phyloP scores from a whole-genome alignment of 1,284 basidiomycete species.

The Leccinum subspadiceum region DNA sequence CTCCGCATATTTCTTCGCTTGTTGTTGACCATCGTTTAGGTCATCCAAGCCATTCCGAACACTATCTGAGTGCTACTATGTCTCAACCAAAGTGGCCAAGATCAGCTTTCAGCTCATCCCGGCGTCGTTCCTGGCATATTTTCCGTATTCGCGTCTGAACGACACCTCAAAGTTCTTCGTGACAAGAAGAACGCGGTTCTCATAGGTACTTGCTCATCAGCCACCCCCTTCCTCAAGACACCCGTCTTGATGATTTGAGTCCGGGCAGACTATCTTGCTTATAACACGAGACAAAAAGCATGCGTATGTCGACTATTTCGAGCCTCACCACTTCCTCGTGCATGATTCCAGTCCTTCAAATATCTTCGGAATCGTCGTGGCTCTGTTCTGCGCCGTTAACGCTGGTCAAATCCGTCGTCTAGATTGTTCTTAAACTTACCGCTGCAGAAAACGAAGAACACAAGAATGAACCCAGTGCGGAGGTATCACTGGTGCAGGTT shows the following conservation, averaged over 20 bases:
- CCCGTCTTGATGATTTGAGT: constrained; percentile 53
- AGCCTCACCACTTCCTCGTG: constrained; percentile 85
- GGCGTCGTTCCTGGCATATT: constrained; percentile 85
- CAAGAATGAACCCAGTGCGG: constrained; percentile 37
- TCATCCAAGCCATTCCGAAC: constrained; percentile 90
- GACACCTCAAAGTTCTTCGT: constrained; percentile 81
- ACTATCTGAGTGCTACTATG: constrained; percentile 90
- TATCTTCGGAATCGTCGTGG: constrained; percentile 87
- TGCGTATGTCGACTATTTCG: constrained; percentile 74
- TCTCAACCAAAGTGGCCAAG: constrained; percentile 87
- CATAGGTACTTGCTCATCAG: constrained; percentile 61
- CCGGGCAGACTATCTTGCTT: constrained; percentile 76
- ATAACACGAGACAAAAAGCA: constrained; percentile 77
- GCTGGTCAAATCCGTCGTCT: constrained; percentile 73
- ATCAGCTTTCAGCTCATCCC: constrained; percentile 77
- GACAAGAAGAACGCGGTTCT: constrained; percentile 93
- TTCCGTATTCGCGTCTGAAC: constrained; percentile 81
- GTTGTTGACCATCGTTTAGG: constrained; percentile 41
- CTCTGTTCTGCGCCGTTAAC: constrained; percentile 70
- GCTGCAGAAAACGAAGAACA: constrained; percentile 79
- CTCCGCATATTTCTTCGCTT: neutral
- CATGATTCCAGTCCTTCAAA: constrained; percentile 68
- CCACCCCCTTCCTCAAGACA: constrained; percentile 8
- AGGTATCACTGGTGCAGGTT: constrained; percentile 27
- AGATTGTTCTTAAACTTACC: constrained; percentile 79